Base-by-base conservation (phyloP, 2,329 filamentous ascomycete genomes). In the Xylaria sp. region DNA sequence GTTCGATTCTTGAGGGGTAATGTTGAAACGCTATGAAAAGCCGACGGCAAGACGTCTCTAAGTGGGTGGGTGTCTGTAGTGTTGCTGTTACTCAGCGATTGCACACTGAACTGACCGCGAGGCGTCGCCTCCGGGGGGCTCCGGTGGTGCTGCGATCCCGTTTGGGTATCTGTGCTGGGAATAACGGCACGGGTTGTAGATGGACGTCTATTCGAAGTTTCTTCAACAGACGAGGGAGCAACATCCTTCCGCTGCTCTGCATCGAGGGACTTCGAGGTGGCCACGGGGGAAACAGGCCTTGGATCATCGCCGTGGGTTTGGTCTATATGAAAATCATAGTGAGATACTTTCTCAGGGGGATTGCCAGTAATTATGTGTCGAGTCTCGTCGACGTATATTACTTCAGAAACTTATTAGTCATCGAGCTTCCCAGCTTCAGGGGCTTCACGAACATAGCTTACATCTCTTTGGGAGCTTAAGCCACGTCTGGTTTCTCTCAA, bases 341-440 rank as follows among this genome's bases (percentile, higher is more conserved):
- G 53, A 13, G 60, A 54, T 20, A 48, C 34, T 20, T 63, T 57
- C 34, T 66, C 64, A n/a, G 52, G 42, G 9, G 63, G 60, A 50
- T 55, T 60, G 8, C 66, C 66, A 29, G 52, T 55, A 7, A 59
- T 52, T 2, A 70, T 37, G 50, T 54, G 59, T 17, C 54, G 61
- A 18, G 68, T 69, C 58, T 69, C 68, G 22, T 71, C 68, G 40
- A 71, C 54, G 38, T 68, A 71, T 11, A 65, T 64, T 41, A 71
- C 69, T 71, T 40, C 8, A 34, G 19, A n/a, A n/a, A 8, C 21
- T 59, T 29, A 48, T 57, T 55, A 58, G 58, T 40, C 42, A 24
- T 9, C 24, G 2, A 17, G 2, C 9, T 55, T 39, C n/a, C 16
- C 26, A 9, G 37, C 21, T 9, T n/a, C 17, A 16, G 2, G n/a